These are phyloP conservation scores for Kurtzmaniella natalensis DNA, from an alignment of 1,139 yeast species.

Conservation along the genomic window DNA sequence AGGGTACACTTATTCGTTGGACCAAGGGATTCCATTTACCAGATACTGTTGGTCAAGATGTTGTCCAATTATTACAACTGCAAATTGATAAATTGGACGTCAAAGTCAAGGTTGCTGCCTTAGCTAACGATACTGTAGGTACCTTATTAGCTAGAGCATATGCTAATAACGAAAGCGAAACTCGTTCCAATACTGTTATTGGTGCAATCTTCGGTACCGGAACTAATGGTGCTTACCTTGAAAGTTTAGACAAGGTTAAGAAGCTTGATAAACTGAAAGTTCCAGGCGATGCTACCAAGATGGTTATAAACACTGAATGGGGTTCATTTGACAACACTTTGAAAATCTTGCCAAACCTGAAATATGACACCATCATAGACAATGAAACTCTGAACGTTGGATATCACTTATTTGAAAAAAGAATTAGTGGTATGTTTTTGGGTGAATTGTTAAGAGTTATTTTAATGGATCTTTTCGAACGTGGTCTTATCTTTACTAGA, in stretches of 20 bases:
- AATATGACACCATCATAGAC: constrained; percentile 70
- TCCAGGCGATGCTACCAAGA: constrained; percentile 53
- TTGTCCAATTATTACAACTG: constrained; percentile 65
- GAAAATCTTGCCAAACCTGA: constrained; percentile 65
- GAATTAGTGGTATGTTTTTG: constrained; percentile 90
- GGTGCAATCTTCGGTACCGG: constrained; percentile 97
- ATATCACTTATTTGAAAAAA: constrained; percentile 86
- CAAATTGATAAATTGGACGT: constrained; percentile 55
- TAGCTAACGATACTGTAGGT: constrained; percentile 94
- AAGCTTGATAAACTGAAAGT: constrained; percentile 50
- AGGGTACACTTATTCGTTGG: constrained; percentile 87
- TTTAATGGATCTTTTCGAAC: constrained; percentile 59
- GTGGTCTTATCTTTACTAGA: constrained; percentile 54
- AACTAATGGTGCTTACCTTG: constrained; percentile 91
- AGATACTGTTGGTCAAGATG: constrained; percentile 81
- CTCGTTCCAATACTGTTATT: constrained; percentile 66
- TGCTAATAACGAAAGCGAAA: constrained; percentile 50
- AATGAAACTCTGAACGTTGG: constrained; percentile 75
- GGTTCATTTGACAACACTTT: constrained; percentile 89
- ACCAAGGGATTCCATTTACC: constrained; percentile 87
- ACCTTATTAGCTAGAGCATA: constrained; percentile 86
- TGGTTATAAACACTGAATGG: constrained; percentile 96
- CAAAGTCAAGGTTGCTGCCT: constrained; percentile 77
- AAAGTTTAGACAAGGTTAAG: constrained; percentile 62
- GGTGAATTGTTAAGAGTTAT: constrained; percentile 83